These are phyloP conservation scores for Penicillium sp. DNA, from an alignment of 2,329 filamentous ascomycete species.

Conservation along the genomic window DNA sequence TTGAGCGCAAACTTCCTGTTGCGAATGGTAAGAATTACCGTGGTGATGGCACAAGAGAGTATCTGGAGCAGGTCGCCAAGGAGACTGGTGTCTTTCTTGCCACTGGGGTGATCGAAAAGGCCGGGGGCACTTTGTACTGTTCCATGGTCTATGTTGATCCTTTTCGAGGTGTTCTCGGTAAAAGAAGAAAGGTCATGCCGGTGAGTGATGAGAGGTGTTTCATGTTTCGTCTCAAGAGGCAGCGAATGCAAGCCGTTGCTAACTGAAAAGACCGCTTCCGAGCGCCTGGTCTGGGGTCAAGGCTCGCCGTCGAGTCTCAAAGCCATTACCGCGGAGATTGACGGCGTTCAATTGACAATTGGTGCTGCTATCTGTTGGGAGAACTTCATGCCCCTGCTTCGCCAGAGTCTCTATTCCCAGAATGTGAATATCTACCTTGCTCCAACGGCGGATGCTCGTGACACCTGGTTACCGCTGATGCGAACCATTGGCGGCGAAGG, in stretches of 20 bases:
- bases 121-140: constrained; percentile 80
- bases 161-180: constrained; percentile 64
- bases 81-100: constrained; percentile 79
- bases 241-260: neutral
- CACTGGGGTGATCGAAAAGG: constrained; percentile 70
- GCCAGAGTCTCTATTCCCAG: constrained; percentile 77
- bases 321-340: constrained; percentile 72
- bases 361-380: constrained; percentile 94
- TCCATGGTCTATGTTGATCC: constrained; percentile 77
- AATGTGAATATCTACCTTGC: constrained; percentile 90
- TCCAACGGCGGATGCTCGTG: constrained; percentile 77
- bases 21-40: constrained; percentile 49
- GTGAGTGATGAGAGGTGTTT: constrained; percentile 42
- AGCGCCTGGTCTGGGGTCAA: constrained; percentile 84
- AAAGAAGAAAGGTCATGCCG: constrained; percentile 88
- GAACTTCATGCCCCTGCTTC: constrained; percentile 86
- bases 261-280: constrained; percentile 60
- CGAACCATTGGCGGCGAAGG: constrained; percentile 75
- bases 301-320: constrained; percentile 71
- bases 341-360: constrained; percentile 71
- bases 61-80: constrained; percentile 66
- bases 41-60: constrained; percentile 73
- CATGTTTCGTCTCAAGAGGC: neutral
- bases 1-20: constrained; percentile 54
- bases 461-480: constrained; percentile 79